These are phyloP conservation scores for Colletotrichum godetiae DNA, from an alignment of 2,329 filamentous ascomycete species.

Conservation along the genomic window DNA sequence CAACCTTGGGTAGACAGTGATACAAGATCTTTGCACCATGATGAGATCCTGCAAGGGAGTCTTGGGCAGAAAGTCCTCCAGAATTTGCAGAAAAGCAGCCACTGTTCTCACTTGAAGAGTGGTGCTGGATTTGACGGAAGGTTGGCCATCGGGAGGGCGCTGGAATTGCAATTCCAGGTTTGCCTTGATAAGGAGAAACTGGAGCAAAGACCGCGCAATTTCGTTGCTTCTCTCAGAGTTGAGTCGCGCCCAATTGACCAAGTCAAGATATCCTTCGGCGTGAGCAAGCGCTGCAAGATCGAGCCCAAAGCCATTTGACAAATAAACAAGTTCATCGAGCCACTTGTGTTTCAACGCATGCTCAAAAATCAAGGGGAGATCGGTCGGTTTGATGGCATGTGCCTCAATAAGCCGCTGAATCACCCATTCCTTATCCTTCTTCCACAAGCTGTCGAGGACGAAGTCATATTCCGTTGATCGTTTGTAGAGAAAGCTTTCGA, in stretches of 20 bases:
- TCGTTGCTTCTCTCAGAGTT: constrained; percentile 74
- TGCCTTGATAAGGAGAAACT: constrained; percentile 87
- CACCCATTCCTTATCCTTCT: constrained; percentile 89
- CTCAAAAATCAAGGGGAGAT: constrained; percentile 56
- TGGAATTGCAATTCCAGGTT: constrained; percentile 82
- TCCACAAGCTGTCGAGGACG: constrained; percentile 91
- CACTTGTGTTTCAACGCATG: constrained; percentile 85
- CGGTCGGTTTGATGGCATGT: constrained; percentile 77
- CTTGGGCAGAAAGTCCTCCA: constrained; percentile 76
- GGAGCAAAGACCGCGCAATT: constrained; percentile 77
- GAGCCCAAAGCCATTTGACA: constrained; percentile 85
- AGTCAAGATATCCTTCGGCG: constrained; percentile 81
- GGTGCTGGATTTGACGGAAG: constrained; percentile 70
- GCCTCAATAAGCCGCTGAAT: constrained; percentile 81
- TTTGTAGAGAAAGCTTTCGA: constrained; percentile 86
- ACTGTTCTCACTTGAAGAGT: constrained; percentile 89
- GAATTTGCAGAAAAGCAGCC: constrained; percentile 80
- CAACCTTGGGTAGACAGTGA: constrained; percentile 90
- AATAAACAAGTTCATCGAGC: constrained; percentile 83
- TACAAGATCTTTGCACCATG: constrained; percentile 84
- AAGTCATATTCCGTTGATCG: constrained; percentile 84
- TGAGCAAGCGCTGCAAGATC: constrained; percentile 90
- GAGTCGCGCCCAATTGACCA: constrained; percentile 82
- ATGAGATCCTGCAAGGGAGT: constrained; percentile 76
- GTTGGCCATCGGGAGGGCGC: constrained; percentile 72